Base-by-base conservation (phyloP, 805 yeast species). In the Spencermartinsiella europaea region DNA sequence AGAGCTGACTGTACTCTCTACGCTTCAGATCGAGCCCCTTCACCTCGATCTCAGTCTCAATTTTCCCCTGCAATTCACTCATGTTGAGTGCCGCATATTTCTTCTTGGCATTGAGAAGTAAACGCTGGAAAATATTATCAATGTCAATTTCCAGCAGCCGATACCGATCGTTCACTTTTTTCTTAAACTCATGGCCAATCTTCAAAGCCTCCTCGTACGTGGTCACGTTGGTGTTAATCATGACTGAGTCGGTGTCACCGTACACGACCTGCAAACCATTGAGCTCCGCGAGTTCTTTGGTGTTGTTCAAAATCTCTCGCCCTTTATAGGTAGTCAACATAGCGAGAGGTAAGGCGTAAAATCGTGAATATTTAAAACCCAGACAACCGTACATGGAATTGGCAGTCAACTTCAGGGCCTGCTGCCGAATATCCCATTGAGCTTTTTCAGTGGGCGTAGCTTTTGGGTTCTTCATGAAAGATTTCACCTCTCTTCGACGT, bases 361-460 rank as follows among this genome's bases (percentile, higher is more conserved):
- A 93, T 59, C 99, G 77, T 19, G 97, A 88, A 58, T 84, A 77
- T 4, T 84, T 85, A 64, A 82, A 90, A 56, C 99, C 99, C 58
- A 93, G 75, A 76, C 98, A 93, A 62, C 99, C 99, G 69, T 93
- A 93, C 97, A 93, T 91, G n/a, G 99, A 93, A 67, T 93, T 93
- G 22, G 99, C 99, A 2, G 99, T 95, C 62, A 93, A 74, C 64
- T 93, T 93, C 63, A 93, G 76, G 0, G 99, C 98, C 64, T 85
- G 95, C 66, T 93, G 99, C 61, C 90, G 87, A 61, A 90, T 89
- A 64, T 93, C 98, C 72, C 84, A 88, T 61, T 91, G 96, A 0
- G 86, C 83, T 47, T 68, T 78, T 45, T 58, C 57, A 14, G 72
- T 67, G 0, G 80, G 71, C 0, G 81, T 73, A 19, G 81, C 78